A percentile compares a stretch with the other conserved stretches of the same genome.
These are phyloP conservation scores for Pouteria glomerata DNA, from an alignment of 148 eudicot species.

Conservation along the genomic window DNA sequence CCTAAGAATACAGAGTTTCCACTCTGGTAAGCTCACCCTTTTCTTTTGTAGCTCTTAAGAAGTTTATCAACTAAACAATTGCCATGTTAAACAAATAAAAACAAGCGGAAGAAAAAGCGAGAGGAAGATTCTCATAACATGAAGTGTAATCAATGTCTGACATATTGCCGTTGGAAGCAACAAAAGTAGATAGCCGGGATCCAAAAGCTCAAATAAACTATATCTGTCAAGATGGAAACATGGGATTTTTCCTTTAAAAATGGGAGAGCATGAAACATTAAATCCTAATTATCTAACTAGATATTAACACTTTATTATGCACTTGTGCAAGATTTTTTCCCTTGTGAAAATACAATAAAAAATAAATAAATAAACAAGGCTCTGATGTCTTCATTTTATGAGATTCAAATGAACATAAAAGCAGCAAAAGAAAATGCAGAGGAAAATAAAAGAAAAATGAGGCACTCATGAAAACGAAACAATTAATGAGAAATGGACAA, in stretches of 20 bases:
- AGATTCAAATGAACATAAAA: too few relatives aligned
- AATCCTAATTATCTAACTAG: neutral
- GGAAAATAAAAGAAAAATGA: neutral
- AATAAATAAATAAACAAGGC: too few relatives aligned
- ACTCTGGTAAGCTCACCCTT: constrained; percentile 95
- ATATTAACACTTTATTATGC: neutral
- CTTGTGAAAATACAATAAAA: too few relatives aligned
- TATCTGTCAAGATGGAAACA: neutral
- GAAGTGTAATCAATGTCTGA: neutral
- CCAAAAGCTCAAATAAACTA: neutral
- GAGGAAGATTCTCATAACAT: neutral
- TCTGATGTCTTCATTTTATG: too few relatives aligned
- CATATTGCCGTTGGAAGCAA: constrained; percentile 20
- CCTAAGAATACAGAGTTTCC: constrained; percentile 43
- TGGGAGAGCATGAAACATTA: neutral
- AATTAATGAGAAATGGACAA: too few relatives aligned
- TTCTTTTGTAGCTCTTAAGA: constrained; percentile 84
- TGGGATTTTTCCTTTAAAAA: too few relatives aligned
- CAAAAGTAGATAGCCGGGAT: neutral
- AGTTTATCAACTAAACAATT: constrained; percentile 51
- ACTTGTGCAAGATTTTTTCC: neutral
- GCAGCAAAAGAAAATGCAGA: neutral
- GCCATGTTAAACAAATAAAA: constrained; percentile 11
- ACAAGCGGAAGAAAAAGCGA: neutral
- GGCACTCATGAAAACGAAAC: neutral